Conservation (phyloP, 108 stramenopile genomes). For the Skeletonema menzelii region DNA sequence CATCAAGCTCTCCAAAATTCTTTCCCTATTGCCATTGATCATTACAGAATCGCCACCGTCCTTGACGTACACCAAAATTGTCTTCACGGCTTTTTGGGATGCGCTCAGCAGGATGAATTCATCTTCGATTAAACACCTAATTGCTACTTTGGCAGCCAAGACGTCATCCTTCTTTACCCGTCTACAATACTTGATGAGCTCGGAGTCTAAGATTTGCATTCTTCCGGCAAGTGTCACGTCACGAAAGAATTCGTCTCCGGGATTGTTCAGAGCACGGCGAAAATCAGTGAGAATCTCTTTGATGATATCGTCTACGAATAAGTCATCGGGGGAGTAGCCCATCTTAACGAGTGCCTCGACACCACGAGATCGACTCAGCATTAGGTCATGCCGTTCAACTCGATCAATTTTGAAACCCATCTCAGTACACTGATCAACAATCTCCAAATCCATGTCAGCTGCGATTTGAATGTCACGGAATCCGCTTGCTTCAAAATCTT, state of each 20-base stretch:
- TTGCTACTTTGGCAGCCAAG: constrained; percentile 48
- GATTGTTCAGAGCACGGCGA: constrained; percentile 40
- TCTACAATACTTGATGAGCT: constrained; percentile 35
- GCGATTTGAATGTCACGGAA: constrained; percentile 37
- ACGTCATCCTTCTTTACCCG: constrained; percentile 12
- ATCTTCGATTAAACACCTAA: constrained; percentile 67
- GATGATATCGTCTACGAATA: constrained; percentile 48
- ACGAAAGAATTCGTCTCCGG: constrained; percentile 41
- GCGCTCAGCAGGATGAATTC: constrained; percentile 42
- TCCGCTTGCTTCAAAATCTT: constrained; percentile 36
- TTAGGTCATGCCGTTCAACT: constrained; percentile 43
- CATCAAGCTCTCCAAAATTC: neutral
- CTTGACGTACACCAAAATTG: constrained; percentile 22
- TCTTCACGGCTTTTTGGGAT: constrained; percentile 13
- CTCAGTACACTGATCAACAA: constrained; percentile 47
- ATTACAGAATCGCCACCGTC: neutral
- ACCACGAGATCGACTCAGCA: constrained; percentile 51
- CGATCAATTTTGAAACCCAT: constrained; percentile 40
- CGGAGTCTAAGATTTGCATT: constrained; percentile 58
- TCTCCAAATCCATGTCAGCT: constrained; percentile 34
- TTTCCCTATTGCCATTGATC: neutral
- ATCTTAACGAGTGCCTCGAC: constrained; percentile 32
- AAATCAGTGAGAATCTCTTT: constrained; percentile 47
- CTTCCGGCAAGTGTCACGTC: constrained; percentile 45
- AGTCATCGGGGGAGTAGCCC: constrained; percentile 42